Base-by-base conservation (phyloP, 225 moss, liverwort and hornwort species). In the Lunularia cruciata region DNA sequence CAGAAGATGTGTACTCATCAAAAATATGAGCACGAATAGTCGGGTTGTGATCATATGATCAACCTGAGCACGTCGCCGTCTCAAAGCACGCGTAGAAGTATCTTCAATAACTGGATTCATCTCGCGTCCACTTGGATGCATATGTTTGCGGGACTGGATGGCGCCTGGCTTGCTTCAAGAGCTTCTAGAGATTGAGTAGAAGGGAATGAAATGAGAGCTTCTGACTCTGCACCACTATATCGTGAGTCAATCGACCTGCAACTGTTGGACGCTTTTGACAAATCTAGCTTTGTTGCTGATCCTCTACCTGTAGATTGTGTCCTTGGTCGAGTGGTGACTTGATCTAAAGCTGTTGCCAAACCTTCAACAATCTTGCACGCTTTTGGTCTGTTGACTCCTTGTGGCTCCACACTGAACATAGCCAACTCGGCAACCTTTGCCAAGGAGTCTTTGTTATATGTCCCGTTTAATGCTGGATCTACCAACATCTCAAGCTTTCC, bases 371-470 rank as follows among this genome's bases (percentile, higher is more conserved):
- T 7, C 36, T 68, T 52, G 55, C 53, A 38, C n/a, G 48, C 48
- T 38, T 68, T 42, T 8, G 68, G 68, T 36, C 68, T 54, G 52
- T 55, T 54, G 26, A 68, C 28, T 22, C 68, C 68, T 55, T 55
- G 68, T 0, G 68, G 68, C 39, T 68, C 68, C 13, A 68, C 53
- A 36, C 68, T 53, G 27, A 68, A 55, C 54, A 68, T 55, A n/a
- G 68, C 73, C 63, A 73, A 36, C 43, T 73, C 64, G 2, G 64
- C 73, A 28, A 73, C 54, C 65, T 64, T 73, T 14, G 49, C 39
- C 64, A 73, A 27, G 31, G 73, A 63, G 11, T 65, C 52, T 38
- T 26, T 62, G 34, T 65, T 38, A 27, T 53, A 65, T 10, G 19
- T 39, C 25, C 53, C 73, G 30, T 40, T 16, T 48, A 73, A 33